Base-by-base conservation (phyloP, 495 filamentous ascomycete species). In the Cairneyella variabilis region DNA sequence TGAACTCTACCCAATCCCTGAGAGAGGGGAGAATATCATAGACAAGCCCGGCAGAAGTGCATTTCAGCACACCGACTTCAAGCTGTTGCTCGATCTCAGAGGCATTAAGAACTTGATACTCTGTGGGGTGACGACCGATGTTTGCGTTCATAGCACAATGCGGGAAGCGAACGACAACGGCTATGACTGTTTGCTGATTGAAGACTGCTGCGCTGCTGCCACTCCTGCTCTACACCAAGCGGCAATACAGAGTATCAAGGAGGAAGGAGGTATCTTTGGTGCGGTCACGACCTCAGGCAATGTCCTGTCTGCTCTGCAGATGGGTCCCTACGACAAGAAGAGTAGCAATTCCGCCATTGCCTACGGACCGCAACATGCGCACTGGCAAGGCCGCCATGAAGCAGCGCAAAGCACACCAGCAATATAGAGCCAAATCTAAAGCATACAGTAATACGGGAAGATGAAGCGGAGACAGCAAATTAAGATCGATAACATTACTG, bases 1-100 rank as follows among this genome's bases (percentile, higher is more conserved):
- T 12, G 83, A 85, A 57, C 66, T 87, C 21, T 68, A 72, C 37
- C 83, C 83, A 18, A 54, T 76, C 1, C 69, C 69, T 2, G 66
- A n/a, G n/a, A n/a, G n/a, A n/a, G n/a, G 67, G 3, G 84, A 88
- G 54, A 76, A 80, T 0, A 71, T 88, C 4, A 79, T 89, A 32
- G 83, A 87, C 62, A 88, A 89, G 64, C 83, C 84, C 0, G 84
- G 83, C 0, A 72, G 74, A 2, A 76, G 83, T n/a, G 84, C 84
- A 1, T 89, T 89, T 57, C 67, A 76, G 12, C 70, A 86, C 53
- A 88, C 84, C 0, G 81, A 85, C 23, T 78, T 88, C 39, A 76
- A 83, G 48, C 69, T 81, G 5, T 61, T 80, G 28, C 66, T 89
- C 23, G 75, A 74, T n/a, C 75, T 78, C 48, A 77, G 74, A 40